A percentile compares a stretch with the other conserved stretches of the same genome.
These are phyloP conservation scores for Nannizziopsis barbatae DNA, from an alignment of 2,329 filamentous ascomycete species.

Conservation along the genomic window DNA sequence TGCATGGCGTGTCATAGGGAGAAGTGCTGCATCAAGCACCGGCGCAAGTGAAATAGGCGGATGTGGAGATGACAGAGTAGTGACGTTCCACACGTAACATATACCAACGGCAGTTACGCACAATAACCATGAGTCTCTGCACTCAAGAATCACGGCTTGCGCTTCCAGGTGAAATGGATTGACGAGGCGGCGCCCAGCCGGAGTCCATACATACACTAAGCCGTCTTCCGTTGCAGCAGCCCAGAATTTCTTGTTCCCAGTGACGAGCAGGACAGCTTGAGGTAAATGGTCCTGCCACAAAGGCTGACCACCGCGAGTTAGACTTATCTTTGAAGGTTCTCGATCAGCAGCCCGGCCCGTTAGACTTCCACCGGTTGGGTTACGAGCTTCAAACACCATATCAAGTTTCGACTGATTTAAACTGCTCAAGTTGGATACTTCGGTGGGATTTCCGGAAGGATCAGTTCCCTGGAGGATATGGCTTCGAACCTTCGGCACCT, in stretches of 20 bases:
- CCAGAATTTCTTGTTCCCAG: conserved; percentile 85
- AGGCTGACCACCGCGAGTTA: conserved; percentile 65
- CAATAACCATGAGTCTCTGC: conserved; percentile 76
- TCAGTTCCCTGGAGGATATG: conserved; percentile 77
- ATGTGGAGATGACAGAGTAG: conserved; percentile 69
- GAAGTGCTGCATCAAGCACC: conserved; percentile 73
- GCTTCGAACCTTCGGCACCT: conserved; percentile 73
- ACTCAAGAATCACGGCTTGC: conserved; percentile 88
- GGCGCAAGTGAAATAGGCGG: conserved; percentile 82
- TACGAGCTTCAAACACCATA: conserved; percentile 76
- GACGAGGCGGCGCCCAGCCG: conserved; percentile 72
- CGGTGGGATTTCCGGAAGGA: conserved; percentile 34
- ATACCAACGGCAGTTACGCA: conserved; percentile 80
- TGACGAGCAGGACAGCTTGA: conserved; percentile 73
- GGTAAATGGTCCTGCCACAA: conserved; percentile 94
- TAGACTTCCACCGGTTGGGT: conserved; percentile 53
- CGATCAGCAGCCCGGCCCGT: conserved; percentile 52
- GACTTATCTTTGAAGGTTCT: conserved; percentile 73
- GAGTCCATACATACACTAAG: conserved; percentile 80
- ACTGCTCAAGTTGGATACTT: conserved; percentile 29
- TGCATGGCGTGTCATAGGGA: conserved; percentile 65
- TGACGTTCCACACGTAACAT: conserved; percentile 89
- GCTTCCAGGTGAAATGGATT: conserved; percentile 81
- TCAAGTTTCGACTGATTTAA: conserved; percentile 50
- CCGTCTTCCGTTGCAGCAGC: conserved; percentile 88